Base-by-base conservation (phyloP, 2,329 filamentous ascomycete genomes). In the Epichloe uncinata region DNA sequence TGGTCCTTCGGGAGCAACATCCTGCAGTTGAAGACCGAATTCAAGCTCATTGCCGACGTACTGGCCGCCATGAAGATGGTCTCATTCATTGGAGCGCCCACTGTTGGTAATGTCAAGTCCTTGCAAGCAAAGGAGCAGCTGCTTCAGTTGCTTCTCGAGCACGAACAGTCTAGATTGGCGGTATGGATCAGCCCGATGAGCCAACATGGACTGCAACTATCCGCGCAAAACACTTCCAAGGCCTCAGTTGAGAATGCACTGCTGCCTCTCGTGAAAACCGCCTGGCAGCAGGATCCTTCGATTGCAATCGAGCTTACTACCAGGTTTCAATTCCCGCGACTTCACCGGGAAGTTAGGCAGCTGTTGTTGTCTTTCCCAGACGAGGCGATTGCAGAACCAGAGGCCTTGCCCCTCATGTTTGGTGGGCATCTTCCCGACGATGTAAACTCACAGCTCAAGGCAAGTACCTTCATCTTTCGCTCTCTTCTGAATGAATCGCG, bases 1-100 rank as follows among this genome's bases (percentile, higher is more conserved):
- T 98, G 93, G 91, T 95, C 93, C 0, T 97, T 93, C 66, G 93
- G 93, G 50, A 93, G 91, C 59, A 98, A 96, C 62, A 79, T 87
- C 45, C 70, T 98, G 15, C 93, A 98, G 63, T 73, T 97, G 47
- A 97, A 95, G 70, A 91, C 94, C 0, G 93, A 99, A 67, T 80
- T 88, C 35, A 84, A 85, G 56, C 72, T 95, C 16, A 76, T 97
- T 38, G 75, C 77, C 6, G 89, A 96, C 62, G 82, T 96, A 36
- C 72, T 83, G 45, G 64, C 69, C 11, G 78, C 82, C 13, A 68
- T 98, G 53, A 80, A 81, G 54, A 73, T 70, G 3, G 76, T 89
- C 11, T 72, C 78, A 1, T 72, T 72, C 52, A 78, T 87, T 36
- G 83, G 79, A 4, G 64, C 70, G 1, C 68, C 73, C 38, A 61